Conservation (phyloP, 2,329 filamentous ascomycete genomes). For the Verticillium nubilum region DNA sequence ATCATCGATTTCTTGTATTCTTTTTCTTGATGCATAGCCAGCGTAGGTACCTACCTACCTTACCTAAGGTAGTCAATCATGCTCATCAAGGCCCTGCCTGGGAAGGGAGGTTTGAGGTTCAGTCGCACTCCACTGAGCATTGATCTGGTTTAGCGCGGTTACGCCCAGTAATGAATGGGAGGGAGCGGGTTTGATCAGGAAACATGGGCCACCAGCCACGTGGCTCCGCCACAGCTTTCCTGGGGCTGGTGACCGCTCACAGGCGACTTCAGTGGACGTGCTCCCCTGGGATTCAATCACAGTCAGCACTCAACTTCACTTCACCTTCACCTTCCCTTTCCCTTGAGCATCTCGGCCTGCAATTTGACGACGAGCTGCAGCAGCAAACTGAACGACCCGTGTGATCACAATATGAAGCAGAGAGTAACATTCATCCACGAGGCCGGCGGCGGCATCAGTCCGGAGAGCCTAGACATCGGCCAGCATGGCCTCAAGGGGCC, state of each 20-base stretch:
- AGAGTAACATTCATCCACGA: slow-evolving; percentile 74
- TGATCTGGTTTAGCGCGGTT: no score
- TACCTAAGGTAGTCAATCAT: no score
- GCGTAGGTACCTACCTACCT: no score
- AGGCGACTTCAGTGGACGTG: background rate
- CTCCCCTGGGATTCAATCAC: background rate
- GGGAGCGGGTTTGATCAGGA: no score
- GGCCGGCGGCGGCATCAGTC: slow-evolving; percentile 58
- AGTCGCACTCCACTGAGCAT: no score
- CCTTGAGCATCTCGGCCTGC: background rate
- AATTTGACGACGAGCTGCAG: background rate
- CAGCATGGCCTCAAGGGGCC: slow-evolving; percentile 50
- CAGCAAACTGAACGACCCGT: no score
- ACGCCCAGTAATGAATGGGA: no score
- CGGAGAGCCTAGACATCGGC: slow-evolving; percentile 54
- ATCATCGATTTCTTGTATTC: no score
- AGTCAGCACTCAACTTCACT: background rate
- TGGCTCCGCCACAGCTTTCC: background rate
- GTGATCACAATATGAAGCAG: slow-evolving; percentile 55
- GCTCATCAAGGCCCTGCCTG: no score
- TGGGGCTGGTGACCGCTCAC: background rate
- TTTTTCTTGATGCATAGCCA: no score
- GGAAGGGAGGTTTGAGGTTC: no score
- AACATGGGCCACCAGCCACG: background rate
- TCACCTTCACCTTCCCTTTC: background rate